Base-by-base conservation (phyloP, 371 early-diverging fungal genomes). In the Amoeboaphelidium protococcarum region DNA sequence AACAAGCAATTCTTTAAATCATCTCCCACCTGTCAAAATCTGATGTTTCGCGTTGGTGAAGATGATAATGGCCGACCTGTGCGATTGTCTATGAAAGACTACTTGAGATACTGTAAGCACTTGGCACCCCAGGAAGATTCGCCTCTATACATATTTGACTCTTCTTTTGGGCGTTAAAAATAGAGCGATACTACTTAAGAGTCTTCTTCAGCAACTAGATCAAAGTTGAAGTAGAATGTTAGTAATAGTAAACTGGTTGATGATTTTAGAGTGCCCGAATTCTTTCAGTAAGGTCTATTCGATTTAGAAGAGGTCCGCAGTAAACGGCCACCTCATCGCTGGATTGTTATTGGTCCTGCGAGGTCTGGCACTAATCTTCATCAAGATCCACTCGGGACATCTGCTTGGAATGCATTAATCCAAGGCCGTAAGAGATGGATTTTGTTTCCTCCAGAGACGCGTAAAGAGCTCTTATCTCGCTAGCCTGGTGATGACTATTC, bases 371-470 rank as follows among this genome's bases (percentile, higher is more conserved):
- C 60, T 19, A 61, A 59, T 0, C 57, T 60, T 23, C 66, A 65
- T 47, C 25, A 54, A 50, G 63, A 65, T 50, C 63, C 63, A 16
- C 44, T 60, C 25, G 58, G 58, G 4, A 65, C 66, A 12, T 46
- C 48, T 44, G 66, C 66, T 0, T 65, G 66, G 66, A 65, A 63
- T 47, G 55, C 66, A 1, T 43, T 63, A 0, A 23, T 65, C 13
- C 13, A 20, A n/a, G 66, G 66, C 10, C 56, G 57, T 43, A 65
- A 65, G 50, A 42, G 58, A 46, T 62, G 58, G 58, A 40, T 42
- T 25, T 46, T 58, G 1, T 56, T 46, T 41, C 58, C 58, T 6
- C 58, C 58, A 25, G 42, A 41, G 47, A 46, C 49, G 3, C 41
- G 19, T 6, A 16, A 16, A 13, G 46, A 26, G 3, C 19, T 27